Evolutionary conservation across 352 stramenopile genomes (phyloP).

Genomic region (Phytophthora ohioensis): DNA sequence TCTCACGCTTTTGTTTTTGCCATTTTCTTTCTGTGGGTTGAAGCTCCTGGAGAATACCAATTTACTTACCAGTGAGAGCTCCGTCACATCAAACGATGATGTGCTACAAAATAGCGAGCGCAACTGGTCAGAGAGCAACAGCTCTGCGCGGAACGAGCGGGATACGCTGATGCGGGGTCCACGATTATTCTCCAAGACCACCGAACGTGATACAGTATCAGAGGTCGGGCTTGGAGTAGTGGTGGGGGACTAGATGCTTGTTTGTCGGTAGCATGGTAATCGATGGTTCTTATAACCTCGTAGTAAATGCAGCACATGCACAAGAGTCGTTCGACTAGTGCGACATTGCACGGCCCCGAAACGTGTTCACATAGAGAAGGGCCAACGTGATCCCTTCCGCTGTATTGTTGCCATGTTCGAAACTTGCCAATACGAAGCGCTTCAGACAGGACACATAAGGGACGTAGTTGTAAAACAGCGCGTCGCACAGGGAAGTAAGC

Average conservation of each 20-base stretch:
- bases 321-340: slow-evolving; percentile 1
- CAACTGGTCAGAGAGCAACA: too few relatives aligned
- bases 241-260: background rate
- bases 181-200: too few relatives aligned
- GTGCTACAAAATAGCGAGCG: too few relatives aligned
- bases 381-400: background rate
- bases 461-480: background rate
- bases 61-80: too few relatives aligned
- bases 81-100: too few relatives aligned
- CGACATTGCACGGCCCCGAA: background rate
- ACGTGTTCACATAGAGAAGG: slow-evolving; percentile 3
- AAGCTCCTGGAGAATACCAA: too few relatives aligned
- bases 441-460: background rate
- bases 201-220: too few relatives aligned
- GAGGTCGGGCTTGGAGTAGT: too few relatives aligned
- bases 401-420: slow-evolving; percentile 2
- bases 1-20: too few relatives aligned
- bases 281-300: slow-evolving; percentile 3
- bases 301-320: background rate
- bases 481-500: slow-evolving; percentile 2
- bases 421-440: background rate
- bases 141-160: too few relatives aligned
- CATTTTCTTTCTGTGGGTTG: too few relatives aligned
- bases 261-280: background rate
- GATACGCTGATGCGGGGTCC: too few relatives aligned